These are phyloP conservation scores for Boletus vinaceobasis DNA, from an alignment of 768 basidiomycete genomes.

Conservation along the genomic window DNA sequence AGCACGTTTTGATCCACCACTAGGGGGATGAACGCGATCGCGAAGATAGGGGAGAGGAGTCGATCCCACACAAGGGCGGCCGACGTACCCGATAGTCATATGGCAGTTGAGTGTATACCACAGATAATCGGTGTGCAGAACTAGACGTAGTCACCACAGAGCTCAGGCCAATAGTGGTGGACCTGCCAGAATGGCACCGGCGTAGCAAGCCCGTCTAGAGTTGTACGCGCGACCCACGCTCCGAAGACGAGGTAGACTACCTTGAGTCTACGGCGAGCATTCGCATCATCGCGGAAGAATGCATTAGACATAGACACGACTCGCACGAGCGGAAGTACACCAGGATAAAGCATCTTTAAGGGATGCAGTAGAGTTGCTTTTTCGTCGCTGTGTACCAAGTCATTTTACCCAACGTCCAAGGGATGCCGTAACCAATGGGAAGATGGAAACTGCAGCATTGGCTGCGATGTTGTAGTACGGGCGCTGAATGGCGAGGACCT, in stretches of 20 bases:
- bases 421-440: conserved; percentile 51
- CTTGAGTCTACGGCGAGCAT: conserved; percentile 40
- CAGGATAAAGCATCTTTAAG: conserved; percentile 43
- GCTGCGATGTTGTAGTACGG: conserved; percentile 52
- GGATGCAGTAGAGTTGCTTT: conserved; percentile 38
- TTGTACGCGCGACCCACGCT: conserved; percentile 31
- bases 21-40: conserved; percentile 33
- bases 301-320: conserved; percentile 25
- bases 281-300: conserved; percentile 41
- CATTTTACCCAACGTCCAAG: neutral
- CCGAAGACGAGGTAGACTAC: conserved; percentile 24
- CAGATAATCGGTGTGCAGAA: conserved; percentile 31
- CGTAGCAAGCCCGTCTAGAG: conserved; percentile 29
- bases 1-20: conserved; percentile 37
- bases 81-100: conserved; percentile 12
- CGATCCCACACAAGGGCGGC: conserved; percentile 26
- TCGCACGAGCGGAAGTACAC: conserved; percentile 15
- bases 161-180: conserved; percentile 35
- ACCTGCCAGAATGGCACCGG: conserved; percentile 42
- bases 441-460: conserved; percentile 42
- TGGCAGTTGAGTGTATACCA: conserved; percentile 15
- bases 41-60: conserved; percentile 17
- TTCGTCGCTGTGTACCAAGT: neutral
- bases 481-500: conserved; percentile 52
- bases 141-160: conserved; percentile 22